These are phyloP conservation scores for Trypanosomatidae sp. DNA, from an alignment of 208 protist genomes.

Conservation along the genomic window DNA sequence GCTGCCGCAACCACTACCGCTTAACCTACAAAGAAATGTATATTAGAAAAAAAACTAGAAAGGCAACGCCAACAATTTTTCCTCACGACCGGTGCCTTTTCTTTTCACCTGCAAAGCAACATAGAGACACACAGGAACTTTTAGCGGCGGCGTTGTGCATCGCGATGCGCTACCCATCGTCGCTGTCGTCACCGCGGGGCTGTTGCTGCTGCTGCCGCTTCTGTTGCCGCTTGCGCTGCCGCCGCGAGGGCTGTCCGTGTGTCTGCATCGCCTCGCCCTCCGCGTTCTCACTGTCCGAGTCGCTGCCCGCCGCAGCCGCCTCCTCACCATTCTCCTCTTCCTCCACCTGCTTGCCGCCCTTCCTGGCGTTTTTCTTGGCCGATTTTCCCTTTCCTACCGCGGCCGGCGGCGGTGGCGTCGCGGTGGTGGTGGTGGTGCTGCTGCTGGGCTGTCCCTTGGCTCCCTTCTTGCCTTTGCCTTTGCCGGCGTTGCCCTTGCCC, in stretches of 20 bases:
- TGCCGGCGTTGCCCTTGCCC: too few relatives aligned
- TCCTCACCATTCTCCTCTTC: too few relatives aligned
- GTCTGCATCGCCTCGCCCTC: background rate
- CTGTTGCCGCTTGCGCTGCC: conserved; percentile 36
- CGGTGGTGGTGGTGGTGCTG: background rate
- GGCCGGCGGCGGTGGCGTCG: background rate
- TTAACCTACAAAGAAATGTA: too few relatives aligned
- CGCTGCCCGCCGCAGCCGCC: too few relatives aligned
- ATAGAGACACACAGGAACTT: background rate
- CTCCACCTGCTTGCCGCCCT: too few relatives aligned
- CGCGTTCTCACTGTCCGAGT: background rate
- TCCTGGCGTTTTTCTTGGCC: too few relatives aligned
- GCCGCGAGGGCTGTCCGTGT: conserved; percentile 15
- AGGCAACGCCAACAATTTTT: too few relatives aligned
- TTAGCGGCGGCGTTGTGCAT: background rate
- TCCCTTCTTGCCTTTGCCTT: background rate
- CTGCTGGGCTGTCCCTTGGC: background rate
- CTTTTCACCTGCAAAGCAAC: background rate
- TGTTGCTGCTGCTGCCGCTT: conserved; percentile 28
- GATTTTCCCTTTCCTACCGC: background rate
- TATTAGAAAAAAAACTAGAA: too few relatives aligned
- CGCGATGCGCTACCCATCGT: background rate
- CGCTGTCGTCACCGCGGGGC: background rate
- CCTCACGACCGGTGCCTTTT: too few relatives aligned
- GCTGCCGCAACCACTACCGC: background rate